Evolutionary conservation across 192 early-diverging fungal genomes (phyloP), one percentile per base, ranked within the genome.

Genomic region (Umbelopsis isabellina): DNA sequence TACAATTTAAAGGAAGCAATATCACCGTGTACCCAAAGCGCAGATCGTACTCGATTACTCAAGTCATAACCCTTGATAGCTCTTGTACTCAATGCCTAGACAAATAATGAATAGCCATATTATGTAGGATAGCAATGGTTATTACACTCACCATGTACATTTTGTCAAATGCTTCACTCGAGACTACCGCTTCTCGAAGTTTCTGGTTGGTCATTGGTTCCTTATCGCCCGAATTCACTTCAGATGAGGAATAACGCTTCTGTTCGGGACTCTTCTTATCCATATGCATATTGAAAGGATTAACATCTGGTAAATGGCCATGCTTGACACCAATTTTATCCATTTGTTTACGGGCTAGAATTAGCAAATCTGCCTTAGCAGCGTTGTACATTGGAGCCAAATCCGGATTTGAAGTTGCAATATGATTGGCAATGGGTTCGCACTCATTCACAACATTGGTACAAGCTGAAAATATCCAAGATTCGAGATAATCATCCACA

Each of bases 391-490:
- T 69, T 2, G 73, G 77, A 35, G 87, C 69, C 20, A 80, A 76
- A 25, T 80, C 73, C 22, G 78, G 70, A 53, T 87, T 73, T 21
- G 75, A 73, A 3, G 68, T 68, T 37, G 49, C 68, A 12, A 81
- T 72, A 7, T 88, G 72, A 0, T 84, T 82, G 0, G 86, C 83
- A n/a, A 91, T 71, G 41, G 92, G 89, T 30, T 95, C 93, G 75
- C 92, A 94, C 51, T 93, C 91, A 25, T 81, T 78, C 11, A 95
- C 87, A 21, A 95, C 87, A 58, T 83, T 89, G 76, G 91, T 85
- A 66, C 92, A 93, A 6, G 90, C 84, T 3, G 89, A 89, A 66
- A 89, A 95, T n/a, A 91, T 84, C 93, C 93, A 95, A 13, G 88
- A 86, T 67, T 93, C 88, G 15, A 89, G 49, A 79, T 95, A 95